A percentile compares a stretch with the other conserved stretches of the same genome.
phyloP scores from a whole-genome alignment of 2,329 filamentous ascomycete species.

The Endoconidiophora laricicola region DNA sequence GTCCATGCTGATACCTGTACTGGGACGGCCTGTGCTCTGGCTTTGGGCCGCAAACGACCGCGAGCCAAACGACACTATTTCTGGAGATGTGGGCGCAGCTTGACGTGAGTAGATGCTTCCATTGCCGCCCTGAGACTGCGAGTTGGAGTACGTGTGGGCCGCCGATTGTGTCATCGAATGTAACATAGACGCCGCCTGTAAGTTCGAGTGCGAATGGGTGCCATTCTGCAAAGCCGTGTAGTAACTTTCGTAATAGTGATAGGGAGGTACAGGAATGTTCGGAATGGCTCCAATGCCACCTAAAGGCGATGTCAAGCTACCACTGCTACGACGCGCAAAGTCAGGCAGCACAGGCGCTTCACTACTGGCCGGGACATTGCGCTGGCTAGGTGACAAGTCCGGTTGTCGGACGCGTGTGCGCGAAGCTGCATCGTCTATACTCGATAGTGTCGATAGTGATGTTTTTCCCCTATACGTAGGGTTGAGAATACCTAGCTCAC shows the following conservation, averaged over 20 bases:
- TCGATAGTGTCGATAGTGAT: constrained; percentile 42
- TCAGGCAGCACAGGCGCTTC: constrained; percentile 49
- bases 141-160: not conserved
- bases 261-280: constrained; percentile 19
- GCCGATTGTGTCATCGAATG: constrained; percentile 8
- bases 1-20: constrained; percentile 40
- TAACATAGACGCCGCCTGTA: constrained; percentile 9
- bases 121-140: not conserved
- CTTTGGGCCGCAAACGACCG: constrained; percentile 26
- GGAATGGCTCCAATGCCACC: constrained; percentile 22
- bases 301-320: constrained; percentile 46
- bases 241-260: constrained; percentile 40
- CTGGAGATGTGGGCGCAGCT: constrained; percentile 3
- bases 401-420: constrained; percentile 32
- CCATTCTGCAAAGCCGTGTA: constrained; percentile 21
- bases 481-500: constrained; percentile 62
- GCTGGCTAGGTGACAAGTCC: constrained; percentile 34
- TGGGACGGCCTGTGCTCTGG: constrained; percentile 31
- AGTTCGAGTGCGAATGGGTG: constrained; percentile 13
- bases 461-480: constrained; percentile 45
- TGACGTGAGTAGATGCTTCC: constrained; percentile 14
- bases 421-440: constrained; percentile 30
- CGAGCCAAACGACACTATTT: constrained; percentile 20
- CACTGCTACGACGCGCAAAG: constrained; percentile 47
- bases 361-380: constrained; percentile 44